Percentiles rank a stretch among this genome's conserved stretches.
Evolutionary conservation across 257 asterid species (phyloP).

Genomic region (Cynanchum wilfordii): DNA sequence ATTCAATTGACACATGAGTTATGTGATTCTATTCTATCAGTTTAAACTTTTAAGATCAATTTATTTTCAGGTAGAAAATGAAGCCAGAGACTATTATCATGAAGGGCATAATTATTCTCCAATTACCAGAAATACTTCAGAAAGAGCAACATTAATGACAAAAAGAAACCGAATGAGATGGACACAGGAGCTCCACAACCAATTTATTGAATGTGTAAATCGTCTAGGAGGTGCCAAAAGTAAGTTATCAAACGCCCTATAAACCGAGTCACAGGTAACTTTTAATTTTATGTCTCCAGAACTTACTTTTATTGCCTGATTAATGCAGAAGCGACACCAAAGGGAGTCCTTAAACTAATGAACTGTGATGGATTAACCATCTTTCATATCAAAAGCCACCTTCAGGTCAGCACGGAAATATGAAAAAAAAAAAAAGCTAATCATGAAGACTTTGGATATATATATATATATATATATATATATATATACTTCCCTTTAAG

Average conservation of each 20-base stretch:
- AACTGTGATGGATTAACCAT: conserved; percentile 74
- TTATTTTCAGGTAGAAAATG: conserved; percentile 9
- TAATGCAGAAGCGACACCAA: conserved; percentile 85
- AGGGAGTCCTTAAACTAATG: conserved; percentile 85
- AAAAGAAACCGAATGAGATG: conserved; percentile 60
- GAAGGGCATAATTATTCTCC: conserved; percentile 7
- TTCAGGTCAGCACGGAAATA: conserved; percentile 46
- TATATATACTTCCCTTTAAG: not conserved
- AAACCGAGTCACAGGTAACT: not conserved
- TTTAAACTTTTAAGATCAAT: too few relatives aligned
- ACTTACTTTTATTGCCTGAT: conserved; percentile 7
- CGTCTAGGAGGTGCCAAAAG: conserved; percentile 86
- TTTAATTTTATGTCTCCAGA: not conserved
- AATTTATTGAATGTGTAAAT: conserved; percentile 68
- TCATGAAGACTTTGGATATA: conserved; percentile 19
- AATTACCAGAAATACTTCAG: not conserved
- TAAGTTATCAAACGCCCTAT: conserved; percentile 35
- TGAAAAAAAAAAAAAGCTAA: conserved; percentile 21
- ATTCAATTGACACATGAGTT: too few relatives aligned
- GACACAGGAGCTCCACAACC: conserved; percentile 84
- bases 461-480: too few relatives aligned
- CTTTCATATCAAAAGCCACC: conserved; percentile 89
- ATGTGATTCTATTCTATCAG: too few relatives aligned
- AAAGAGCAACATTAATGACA: conserved; percentile 16
- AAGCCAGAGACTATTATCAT: not conserved